Evolutionary conservation across 495 filamentous ascomycete genomes (phyloP).

Genomic region (Hypomontagnella submonticulosa): DNA sequence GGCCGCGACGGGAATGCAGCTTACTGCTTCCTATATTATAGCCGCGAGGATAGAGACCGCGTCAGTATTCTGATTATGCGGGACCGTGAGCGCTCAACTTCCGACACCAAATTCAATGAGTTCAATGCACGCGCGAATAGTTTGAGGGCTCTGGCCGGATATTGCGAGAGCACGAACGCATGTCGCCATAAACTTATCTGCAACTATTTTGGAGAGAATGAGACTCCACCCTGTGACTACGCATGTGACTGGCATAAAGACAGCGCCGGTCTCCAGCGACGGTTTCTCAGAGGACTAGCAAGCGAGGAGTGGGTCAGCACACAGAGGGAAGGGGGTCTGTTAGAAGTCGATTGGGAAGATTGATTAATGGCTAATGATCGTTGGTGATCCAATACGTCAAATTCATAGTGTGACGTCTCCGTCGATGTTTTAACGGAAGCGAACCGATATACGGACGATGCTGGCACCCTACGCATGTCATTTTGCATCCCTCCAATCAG

Average conservation of each 20-base stretch:
- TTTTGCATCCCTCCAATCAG: constrained; percentile 44
- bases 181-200: constrained; percentile 84
- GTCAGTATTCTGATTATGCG: constrained; percentile 66
- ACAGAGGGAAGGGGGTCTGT: constrained; percentile 69
- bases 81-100: constrained; percentile 46
- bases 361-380: constrained; percentile 30
- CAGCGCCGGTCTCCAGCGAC: constrained; percentile 65
- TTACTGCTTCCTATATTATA: constrained; percentile 89
- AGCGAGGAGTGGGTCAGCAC: constrained; percentile 81
- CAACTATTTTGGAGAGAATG: constrained; percentile 81
- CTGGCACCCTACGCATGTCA: constrained; percentile 37
- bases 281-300: constrained; percentile 70
- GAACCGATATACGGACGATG: constrained; percentile 8
- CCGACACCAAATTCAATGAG: constrained; percentile 50
- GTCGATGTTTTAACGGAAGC: constrained; percentile 10
- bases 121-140: constrained; percentile 57
- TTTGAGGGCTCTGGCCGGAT: constrained; percentile 71
- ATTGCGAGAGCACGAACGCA: constrained; percentile 77
- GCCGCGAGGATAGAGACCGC: constrained; percentile 81
- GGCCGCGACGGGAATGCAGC: constrained; percentile 89
- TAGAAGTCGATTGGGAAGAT: constrained; percentile 58
- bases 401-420: constrained; percentile 26
- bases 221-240: constrained; percentile 73
- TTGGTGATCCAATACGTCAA: constrained; percentile 15
- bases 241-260: constrained; percentile 95